Evolutionary conservation across 1,139 yeast genomes (phyloP).

Genomic region (Waltiozyma sp.): DNA sequence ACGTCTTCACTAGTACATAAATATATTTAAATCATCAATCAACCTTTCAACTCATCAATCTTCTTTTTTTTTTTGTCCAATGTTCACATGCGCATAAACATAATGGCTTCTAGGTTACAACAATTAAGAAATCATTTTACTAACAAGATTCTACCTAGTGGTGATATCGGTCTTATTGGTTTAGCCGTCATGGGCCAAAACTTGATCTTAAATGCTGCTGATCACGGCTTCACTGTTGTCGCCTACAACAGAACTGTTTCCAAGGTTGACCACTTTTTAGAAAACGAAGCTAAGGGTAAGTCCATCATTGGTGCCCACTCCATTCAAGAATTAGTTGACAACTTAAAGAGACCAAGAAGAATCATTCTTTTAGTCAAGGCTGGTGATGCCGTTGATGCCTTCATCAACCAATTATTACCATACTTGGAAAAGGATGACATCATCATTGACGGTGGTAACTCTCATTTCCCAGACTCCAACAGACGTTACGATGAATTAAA

Average conservation of each 20-base stretch:
- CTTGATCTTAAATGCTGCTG: conserved; percentile 95
- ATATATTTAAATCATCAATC: too few relatives aligned
- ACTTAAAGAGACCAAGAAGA: conserved; percentile 96
- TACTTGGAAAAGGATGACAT: conserved; percentile 93
- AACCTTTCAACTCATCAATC: too few relatives aligned
- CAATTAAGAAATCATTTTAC: not conserved
- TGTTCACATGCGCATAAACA: not conserved
- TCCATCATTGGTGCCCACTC: conserved; percentile 94
- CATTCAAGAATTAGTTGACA: conserved; percentile 73
- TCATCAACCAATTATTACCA: conserved; percentile 82
- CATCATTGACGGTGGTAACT: conserved; percentile 99
- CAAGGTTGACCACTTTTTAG: conserved; percentile 90
- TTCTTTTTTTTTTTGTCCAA: too few relatives aligned
- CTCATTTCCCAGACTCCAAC: conserved; percentile 97
- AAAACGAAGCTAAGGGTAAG: conserved; percentile 92
- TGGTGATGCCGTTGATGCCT: conserved; percentile 87
- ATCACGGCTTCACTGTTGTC: conserved; percentile 94
- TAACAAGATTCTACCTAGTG: conserved; percentile 31
- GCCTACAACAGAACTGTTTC: conserved; percentile 97
- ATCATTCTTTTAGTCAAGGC: conserved; percentile 92
- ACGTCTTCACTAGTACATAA: not conserved
- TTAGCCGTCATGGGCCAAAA: conserved; percentile 99
- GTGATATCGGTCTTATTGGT: conserved; percentile 98
- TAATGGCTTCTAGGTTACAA: not conserved
- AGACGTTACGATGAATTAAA: conserved; percentile 90